phyloP scores from a whole-genome alignment of 2,329 filamentous ascomycete species.

The Xylaria sp. region DNA sequence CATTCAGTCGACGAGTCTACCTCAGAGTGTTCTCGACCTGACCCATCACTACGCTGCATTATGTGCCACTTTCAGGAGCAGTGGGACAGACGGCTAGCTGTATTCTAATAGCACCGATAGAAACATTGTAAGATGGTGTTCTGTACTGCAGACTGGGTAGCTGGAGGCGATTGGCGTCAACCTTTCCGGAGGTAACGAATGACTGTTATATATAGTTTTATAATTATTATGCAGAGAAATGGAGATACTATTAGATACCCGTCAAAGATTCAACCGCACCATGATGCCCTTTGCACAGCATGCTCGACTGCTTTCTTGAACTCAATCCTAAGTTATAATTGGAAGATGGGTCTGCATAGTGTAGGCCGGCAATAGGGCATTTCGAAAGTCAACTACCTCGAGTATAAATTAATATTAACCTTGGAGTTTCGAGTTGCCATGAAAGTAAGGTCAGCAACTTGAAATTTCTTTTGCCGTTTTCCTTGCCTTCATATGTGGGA shows the following conservation, averaged over 20 bases:
- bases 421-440: background rate
- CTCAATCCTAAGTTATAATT: slow-evolving; percentile 3
- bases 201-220: slow-evolving; percentile 25
- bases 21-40: slow-evolving; percentile 90
- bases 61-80: slow-evolving; percentile 94
- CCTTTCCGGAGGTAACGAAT: slow-evolving; percentile 10
- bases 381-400: background rate
- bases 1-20: slow-evolving; percentile 93
- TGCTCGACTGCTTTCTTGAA: background rate
- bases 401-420: background rate
- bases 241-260: slow-evolving; percentile 34
- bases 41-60: slow-evolving; percentile 96
- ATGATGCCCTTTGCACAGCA: background rate
- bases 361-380: background rate
- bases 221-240: slow-evolving; percentile 24
- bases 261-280: background rate
- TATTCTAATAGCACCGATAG: slow-evolving; percentile 1
- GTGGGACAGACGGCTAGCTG: slow-evolving; percentile 83
- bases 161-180: slow-evolving; percentile 5
- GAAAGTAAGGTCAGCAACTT: no score
- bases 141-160: background rate
- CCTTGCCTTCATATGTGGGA: no score
- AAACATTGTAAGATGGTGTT: slow-evolving; percentile 8
- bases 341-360: background rate
- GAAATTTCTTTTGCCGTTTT: no score